Percentiles rank a stretch among this genome's conserved stretches.
Conservation (phyloP, 164 flowering plant species). For the Sedum album region DNA sequence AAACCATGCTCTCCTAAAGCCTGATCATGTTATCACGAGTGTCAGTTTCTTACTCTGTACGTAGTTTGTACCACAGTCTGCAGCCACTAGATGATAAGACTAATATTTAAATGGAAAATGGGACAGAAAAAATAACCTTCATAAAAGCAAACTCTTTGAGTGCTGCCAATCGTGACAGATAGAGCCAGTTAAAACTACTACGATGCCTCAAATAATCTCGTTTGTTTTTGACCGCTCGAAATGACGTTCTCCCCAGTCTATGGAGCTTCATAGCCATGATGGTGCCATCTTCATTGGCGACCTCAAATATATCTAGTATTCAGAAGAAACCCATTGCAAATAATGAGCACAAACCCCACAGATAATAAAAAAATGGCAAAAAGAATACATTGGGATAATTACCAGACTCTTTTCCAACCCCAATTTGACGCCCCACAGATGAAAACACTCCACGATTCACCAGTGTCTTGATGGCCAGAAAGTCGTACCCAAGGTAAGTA, state of each 20-base stretch:
- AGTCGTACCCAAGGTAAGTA: slow-evolving; percentile 91
- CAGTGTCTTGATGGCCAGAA: slow-evolving; percentile 87
- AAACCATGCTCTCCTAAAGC: slow-evolving; percentile 81
- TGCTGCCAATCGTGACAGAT: slow-evolving; percentile 91
- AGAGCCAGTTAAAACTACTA: slow-evolving; percentile 78
- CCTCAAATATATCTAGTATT: slow-evolving; percentile 81
- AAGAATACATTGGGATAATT: slow-evolving; percentile 7
- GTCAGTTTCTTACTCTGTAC: neutral
- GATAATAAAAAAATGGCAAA: neutral
- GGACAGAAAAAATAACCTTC: slow-evolving; percentile 52
- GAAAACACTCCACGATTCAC: slow-evolving; percentile 80
- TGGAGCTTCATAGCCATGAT: slow-evolving; percentile 88
- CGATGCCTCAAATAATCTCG: slow-evolving; percentile 95
- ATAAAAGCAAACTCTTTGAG: slow-evolving; percentile 91
- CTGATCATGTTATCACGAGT: slow-evolving; percentile 25
- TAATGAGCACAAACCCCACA: neutral
- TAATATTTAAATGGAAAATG: neutral
- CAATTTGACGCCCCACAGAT: slow-evolving; percentile 83
- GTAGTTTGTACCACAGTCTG: neutral
- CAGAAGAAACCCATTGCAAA: neutral
- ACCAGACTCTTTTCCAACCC: slow-evolving; percentile 96
- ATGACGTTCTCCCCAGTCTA: slow-evolving; percentile 82
- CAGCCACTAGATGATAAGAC: neutral
- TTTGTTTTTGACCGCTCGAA: slow-evolving; percentile 91
- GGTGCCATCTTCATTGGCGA: slow-evolving; percentile 82